Base-by-base conservation (phyloP, 768 basidiomycete species). In the Candolleomyces efflorescens region DNA sequence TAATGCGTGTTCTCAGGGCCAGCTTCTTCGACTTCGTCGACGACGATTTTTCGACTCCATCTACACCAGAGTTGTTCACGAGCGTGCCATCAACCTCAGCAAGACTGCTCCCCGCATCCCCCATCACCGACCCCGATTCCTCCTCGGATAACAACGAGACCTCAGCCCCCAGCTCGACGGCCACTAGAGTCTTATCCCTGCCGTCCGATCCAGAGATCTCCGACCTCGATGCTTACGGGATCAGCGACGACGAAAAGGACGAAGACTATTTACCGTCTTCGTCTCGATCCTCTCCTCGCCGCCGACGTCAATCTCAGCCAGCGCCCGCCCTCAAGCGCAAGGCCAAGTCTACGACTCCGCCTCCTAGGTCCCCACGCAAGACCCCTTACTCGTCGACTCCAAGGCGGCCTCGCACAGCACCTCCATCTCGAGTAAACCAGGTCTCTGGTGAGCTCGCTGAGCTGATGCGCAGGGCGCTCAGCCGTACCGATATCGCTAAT, bases 231-330 rank as follows among this genome's bases (percentile, higher is more conserved):
- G 67, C 57, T 5, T 67, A 74, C 56, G 66, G 66, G 26, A 71
- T 78, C 45, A 72, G 73, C 59, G 73, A 74, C n/a, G 73, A 74
- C 56, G 73, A 65, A 55, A 65, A 71, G 2, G 79, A 78, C 58
- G 78, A 78, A 50, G 77, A 80, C 59, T 80, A 82, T 58, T 20
- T 74, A 24, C 78, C 81, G 3, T 73, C 76, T 2, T 69, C 75
- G 6, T 45, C 13, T 13, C 51, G 50, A 12, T 48, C 46, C 10
- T 39, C 44, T 22, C 58, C 48, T 37, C 45, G 52, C 36, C 45
- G 52, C 36, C 51, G 53, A 3, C 41, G 49, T 6, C 18, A 18
- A 18, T 20, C 36, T 53, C 51, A 36, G 18, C 51, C 18, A 9
- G n/a, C 36, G 17, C 13, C 49, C 23, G 49, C 37, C n/a, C 12